Base-by-base conservation (phyloP, 345 rosid species). In the Euphorbia lathyris region DNA sequence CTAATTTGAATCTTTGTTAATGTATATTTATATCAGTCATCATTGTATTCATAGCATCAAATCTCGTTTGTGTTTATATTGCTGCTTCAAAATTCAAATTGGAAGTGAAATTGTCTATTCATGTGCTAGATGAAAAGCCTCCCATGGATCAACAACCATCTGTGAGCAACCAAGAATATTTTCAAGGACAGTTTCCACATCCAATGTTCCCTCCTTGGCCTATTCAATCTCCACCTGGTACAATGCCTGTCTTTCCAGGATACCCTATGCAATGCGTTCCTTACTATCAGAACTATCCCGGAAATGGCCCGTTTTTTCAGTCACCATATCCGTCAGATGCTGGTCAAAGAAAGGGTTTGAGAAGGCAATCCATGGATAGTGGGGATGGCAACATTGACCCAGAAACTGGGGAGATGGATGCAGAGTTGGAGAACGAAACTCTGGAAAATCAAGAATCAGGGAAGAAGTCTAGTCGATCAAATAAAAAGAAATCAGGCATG, bases 261-360 rank as follows among this genome's bases (percentile, higher is more conserved):
- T 91, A 91, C 80, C 82, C 93, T 12, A 85, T 90, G 90, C 96
- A 84, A 65, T 92, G 96, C 40, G 76, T 91, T 84, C 90, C 97
- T 42, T 92, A 87, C 77, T 88, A 86, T 74, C 94, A 85, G 60
- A 80, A 74, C 66, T 87, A 91, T 78, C 87, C 92, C 0, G 86
- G 87, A 69, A 80, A 79, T 70, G 67, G 80, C 81, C 91, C 89
- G 20, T 86, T 79, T 75, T 90, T 82, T 73, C 89, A 79, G 63
- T 84, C 85, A 62, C 85, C 90, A 66, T 79, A 86, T 87, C 82
- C 88, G 34, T 79, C 96, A 65, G 81, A 81, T 76, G 64, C 86
- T 78, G 86, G 85, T 66, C 88, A 71, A 69, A 88, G 88, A 79
- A 78, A 76, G 65, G 77, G 84, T 61, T 81, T 45, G 66, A 86